Conservation (phyloP, 1,284 basidiomycete species). For the Trichosporon sp. region DNA sequence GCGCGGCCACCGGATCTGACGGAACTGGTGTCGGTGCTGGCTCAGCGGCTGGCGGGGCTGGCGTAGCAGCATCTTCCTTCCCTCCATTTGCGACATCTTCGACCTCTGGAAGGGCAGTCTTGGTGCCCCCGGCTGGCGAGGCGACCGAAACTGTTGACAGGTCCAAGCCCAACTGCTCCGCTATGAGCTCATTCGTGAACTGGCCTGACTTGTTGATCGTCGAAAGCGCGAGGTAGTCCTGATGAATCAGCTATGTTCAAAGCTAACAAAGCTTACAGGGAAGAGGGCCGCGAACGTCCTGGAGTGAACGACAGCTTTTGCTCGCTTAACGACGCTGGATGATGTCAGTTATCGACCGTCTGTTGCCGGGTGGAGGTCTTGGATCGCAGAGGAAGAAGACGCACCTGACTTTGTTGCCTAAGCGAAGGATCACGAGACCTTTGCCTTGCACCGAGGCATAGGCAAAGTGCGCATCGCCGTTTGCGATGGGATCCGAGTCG, state of each 20-base stretch:
- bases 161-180: slow-evolving; percentile 26
- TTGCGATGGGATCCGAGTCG: slow-evolving; percentile 2
- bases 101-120: background rate
- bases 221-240: slow-evolving; percentile 40
- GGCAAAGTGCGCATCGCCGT: background rate
- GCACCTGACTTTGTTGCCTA: slow-evolving; percentile 30
- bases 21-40: background rate
- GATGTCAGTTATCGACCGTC: background rate
- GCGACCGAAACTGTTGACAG: slow-evolving; percentile 1
- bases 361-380: no score
- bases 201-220: slow-evolving; percentile 29
- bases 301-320: slow-evolving; percentile 39
- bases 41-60: background rate
- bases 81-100: background rate
- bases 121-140: background rate
- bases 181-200: slow-evolving; percentile 31
- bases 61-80: background rate
- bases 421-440: slow-evolving; percentile 15
- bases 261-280: slow-evolving; percentile 24
- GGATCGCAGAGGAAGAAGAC: slow-evolving; percentile 7
- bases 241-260: background rate
- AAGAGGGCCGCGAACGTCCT: slow-evolving; percentile 36
- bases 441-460: slow-evolving; percentile 8
- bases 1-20: background rate
- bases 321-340: slow-evolving; percentile 23